Evolutionary conservation across 2,329 filamentous ascomycete species (phyloP), one percentile per base, ranked within the genome.

Genomic region (Fusarium cyanostomum): DNA sequence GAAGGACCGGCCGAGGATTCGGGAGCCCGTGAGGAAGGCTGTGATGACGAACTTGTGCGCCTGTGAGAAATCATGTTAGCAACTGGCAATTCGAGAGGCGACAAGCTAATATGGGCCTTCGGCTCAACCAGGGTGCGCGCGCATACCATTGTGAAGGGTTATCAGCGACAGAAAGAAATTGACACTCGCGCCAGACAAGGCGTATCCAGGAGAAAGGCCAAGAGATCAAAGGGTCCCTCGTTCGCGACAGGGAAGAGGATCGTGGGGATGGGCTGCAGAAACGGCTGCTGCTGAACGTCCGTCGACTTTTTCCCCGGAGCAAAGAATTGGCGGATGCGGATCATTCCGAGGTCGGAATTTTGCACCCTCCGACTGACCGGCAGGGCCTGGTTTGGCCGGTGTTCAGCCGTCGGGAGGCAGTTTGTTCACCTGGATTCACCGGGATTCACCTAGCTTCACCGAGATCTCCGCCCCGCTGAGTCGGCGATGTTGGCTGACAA

Each of bases 1-100:
- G 76, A 98, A 95, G 72, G 95, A 94, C 70, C 94, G 92, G 66
- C 94, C 93, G 77, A 99, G 87, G 70, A 98, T 95, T 72, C 95
- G 92, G 63, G 89, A 86, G 82, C 94, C 94, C 73, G 92, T 93
- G 68, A 98, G 78, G 79, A 97, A 88, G 80, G 97, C 93, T 81
- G 92, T 92, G 82, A 99, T 89, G 79, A 97, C 75, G 67, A 79
- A 91, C 73, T 93, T 92, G 83, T 98, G 92, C 77, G 94, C 94
- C 94, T 97, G 35, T n/a, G 10, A 6, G 10, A 6, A 21, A 12
- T 11, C 18, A 28, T 67, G 63, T 73, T 46, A 72, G 66, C 43
- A 48, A 45, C 9, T 31, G 33, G 62, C 52, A 60, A 50, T 54
- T 62, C 51, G 50, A 43, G 61, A 49, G 31, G 52, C 56, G 46